Evolutionary conservation across 2,329 filamentous ascomycete genomes (phyloP).

Genomic region (Fusarium stilboides): DNA sequence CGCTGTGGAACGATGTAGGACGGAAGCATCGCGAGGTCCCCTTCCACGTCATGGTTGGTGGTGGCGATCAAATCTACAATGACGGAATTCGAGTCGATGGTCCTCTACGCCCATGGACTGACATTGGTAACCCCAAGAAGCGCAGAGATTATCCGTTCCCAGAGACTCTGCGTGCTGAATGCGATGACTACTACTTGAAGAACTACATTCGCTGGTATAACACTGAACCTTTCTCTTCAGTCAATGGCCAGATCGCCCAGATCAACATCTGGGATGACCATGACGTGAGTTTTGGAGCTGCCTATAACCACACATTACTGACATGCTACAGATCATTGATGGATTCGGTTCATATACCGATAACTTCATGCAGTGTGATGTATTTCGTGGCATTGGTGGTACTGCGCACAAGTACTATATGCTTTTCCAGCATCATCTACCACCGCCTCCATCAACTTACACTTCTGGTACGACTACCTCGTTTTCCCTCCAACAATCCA

Average conservation of each 20-base stretch:
- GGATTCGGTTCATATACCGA: slow-evolving; percentile 96
- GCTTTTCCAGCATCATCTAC: slow-evolving; percentile 95
- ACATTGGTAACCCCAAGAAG: slow-evolving; percentile 85
- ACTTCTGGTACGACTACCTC: slow-evolving; percentile 61
- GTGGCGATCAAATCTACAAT: slow-evolving; percentile 97
- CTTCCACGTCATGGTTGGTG: slow-evolving; percentile 96
- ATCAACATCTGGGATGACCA: slow-evolving; percentile 99
- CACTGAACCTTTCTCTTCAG: slow-evolving; percentile 85
- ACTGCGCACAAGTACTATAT: slow-evolving; percentile 98
- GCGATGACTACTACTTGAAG: slow-evolving; percentile 92
- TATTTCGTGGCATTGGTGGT: slow-evolving; percentile 92
- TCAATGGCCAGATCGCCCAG: slow-evolving; percentile 93
- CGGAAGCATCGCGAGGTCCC: slow-evolving; percentile 84
- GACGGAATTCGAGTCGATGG: slow-evolving; percentile 90
- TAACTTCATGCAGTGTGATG: slow-evolving; percentile 91
- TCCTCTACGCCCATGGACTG: slow-evolving; percentile 85
- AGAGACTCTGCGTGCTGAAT: slow-evolving; percentile 82
- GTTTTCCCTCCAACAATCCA: background rate
- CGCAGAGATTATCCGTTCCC: slow-evolving; percentile 85
- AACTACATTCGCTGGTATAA: slow-evolving; percentile 91
- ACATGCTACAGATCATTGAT: slow-evolving; percentile 80
- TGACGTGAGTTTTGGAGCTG: slow-evolving; percentile 68
- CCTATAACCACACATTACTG: slow-evolving; percentile 33
- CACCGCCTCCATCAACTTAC: slow-evolving; percentile 87
- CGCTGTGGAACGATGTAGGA: slow-evolving; percentile 93